These are phyloP conservation scores for Gentiana straminea DNA, from an alignment of 257 asterid species.

Conservation along the genomic window DNA sequence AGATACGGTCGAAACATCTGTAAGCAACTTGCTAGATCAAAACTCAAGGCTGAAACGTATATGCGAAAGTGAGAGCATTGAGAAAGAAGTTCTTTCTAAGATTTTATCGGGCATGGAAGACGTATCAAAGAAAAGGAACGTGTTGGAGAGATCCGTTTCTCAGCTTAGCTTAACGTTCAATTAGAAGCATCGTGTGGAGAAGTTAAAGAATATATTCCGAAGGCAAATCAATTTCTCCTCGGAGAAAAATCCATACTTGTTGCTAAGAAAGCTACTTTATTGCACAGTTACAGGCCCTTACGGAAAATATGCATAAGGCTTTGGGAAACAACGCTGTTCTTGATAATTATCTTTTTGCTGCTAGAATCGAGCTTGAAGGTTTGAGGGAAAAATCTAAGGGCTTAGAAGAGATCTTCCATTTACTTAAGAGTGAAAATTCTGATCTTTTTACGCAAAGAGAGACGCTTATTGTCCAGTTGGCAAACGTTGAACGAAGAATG, in stretches of 20 bases:
- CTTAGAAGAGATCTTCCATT: conserved; percentile 57
- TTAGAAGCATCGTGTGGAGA: conserved; percentile 44
- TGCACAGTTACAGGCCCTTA: conserved; percentile 66
- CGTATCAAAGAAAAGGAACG: conserved; percentile 29
- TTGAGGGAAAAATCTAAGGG: conserved; percentile 88
- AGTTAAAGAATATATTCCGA: conserved; percentile 32
- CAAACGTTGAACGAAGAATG: conserved; percentile 45
- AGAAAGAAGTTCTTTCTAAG: conserved; percentile 44
- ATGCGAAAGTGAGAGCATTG: conserved; percentile 34
- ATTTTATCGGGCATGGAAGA: conserved; percentile 60
- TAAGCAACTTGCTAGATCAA: conserved; percentile 49
- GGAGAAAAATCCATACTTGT: conserved; percentile 64
- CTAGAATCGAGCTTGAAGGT: conserved; percentile 77
- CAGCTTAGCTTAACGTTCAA: conserved; percentile 34
- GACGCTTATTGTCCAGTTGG: conserved; percentile 41
- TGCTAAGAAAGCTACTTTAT: conserved; percentile 63
- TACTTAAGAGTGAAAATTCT: conserved; percentile 67
- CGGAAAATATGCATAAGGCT: conserved; percentile 66
- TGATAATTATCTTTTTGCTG: conserved; percentile 57
- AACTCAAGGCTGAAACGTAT: conserved; percentile 39
- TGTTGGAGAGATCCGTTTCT: conserved; percentile 43
- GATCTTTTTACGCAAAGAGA: conserved; percentile 57
- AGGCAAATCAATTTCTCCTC: conserved; percentile 36
- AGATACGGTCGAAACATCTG: conserved; percentile 30
- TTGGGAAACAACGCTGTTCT: conserved; percentile 67